phyloP scores from a whole-genome alignment of 768 basidiomycete species.

The Lactarius psammicola region DNA sequence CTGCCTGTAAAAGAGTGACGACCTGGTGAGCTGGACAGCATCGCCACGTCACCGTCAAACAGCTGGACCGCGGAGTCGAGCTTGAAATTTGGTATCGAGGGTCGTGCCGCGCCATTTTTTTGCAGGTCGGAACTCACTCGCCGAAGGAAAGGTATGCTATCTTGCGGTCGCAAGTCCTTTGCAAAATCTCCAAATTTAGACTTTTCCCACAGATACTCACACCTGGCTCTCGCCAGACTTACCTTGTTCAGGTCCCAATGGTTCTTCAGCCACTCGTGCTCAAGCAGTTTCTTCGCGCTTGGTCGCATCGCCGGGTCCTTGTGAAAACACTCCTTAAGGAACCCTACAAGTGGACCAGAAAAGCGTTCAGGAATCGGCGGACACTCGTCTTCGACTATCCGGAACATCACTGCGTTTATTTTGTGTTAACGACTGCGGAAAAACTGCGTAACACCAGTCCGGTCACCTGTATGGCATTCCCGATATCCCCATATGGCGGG shows the following conservation, averaged over 20 bases:
- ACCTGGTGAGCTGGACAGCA: conserved; percentile 25
- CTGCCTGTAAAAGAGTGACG: conserved; percentile 8
- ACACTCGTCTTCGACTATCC: conserved; percentile 90
- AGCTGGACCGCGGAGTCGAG: conserved; percentile 36
- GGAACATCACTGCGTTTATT: conserved; percentile 80
- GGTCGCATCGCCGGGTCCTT: conserved; percentile 87
- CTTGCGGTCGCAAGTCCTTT: conserved; percentile 83
- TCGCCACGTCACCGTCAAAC: conserved; percentile 23
- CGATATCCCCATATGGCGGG: conserved; percentile 88
- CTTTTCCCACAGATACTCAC: background rate
- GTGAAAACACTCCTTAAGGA: conserved; percentile 83
- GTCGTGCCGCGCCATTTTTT: conserved; percentile 62
- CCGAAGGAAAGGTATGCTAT: conserved; percentile 92
- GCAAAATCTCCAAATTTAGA: conserved; percentile 5
- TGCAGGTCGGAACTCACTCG: conserved; percentile 86
- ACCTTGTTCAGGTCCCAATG: conserved; percentile 82
- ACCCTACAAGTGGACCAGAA: conserved; percentile 74
- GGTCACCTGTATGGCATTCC: conserved; percentile 82
- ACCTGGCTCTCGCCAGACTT: conserved; percentile 26
- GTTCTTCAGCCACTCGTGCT: conserved; percentile 87
- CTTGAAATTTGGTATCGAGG: conserved; percentile 44
- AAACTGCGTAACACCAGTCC: background rate
- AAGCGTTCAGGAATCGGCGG: conserved; percentile 83
- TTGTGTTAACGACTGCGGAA: background rate
- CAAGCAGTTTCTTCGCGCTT: conserved; percentile 77